Evolutionary conservation across 306 rosid species (phyloP).

Genomic region (Mucuna pruriens): DNA sequence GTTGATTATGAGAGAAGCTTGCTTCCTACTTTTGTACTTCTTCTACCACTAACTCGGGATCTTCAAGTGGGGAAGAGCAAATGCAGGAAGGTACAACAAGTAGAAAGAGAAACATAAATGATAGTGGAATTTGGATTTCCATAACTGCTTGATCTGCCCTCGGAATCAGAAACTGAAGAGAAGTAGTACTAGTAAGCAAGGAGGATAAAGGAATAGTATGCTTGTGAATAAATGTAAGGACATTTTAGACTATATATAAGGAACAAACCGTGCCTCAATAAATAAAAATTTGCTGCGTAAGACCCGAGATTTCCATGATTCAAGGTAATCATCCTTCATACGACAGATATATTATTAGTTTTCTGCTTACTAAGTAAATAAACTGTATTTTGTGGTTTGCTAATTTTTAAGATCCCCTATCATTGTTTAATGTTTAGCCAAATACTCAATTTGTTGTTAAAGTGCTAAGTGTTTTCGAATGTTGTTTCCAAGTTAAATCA

Average conservation of each 20-base stretch:
- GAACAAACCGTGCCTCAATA: slow-evolving; percentile 40
- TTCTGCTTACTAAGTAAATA: slow-evolving; percentile 37
- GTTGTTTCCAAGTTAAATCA: slow-evolving; percentile 19
- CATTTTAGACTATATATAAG: slow-evolving; percentile 51
- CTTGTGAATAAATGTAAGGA: slow-evolving; percentile 49
- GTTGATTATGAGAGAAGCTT: background rate
- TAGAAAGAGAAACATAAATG: slow-evolving; percentile 39
- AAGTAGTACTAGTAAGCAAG: slow-evolving; percentile 24
- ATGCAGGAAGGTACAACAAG: slow-evolving; percentile 48
- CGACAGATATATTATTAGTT: background rate
- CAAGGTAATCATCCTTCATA: slow-evolving; percentile 41
- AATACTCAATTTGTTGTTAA: background rate
- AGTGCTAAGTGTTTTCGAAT: slow-evolving; percentile 16
- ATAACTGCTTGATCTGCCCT: slow-evolving; percentile 42
- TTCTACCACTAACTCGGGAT: slow-evolving; percentile 66
- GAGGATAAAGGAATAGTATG: slow-evolving; percentile 5
- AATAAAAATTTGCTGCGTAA: slow-evolving; percentile 19
- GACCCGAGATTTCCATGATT: slow-evolving; percentile 45
- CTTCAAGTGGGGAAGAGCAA: slow-evolving; percentile 65
- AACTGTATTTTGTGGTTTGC: background rate
- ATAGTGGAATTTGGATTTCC: slow-evolving; percentile 60
- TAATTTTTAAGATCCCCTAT: background rate
- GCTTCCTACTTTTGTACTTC: slow-evolving; percentile 67
- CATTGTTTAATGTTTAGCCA: background rate
- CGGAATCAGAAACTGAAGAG: slow-evolving; percentile 15